Conservation (phyloP, 805 yeast genomes). For the Pichia cephalocereana region DNA sequence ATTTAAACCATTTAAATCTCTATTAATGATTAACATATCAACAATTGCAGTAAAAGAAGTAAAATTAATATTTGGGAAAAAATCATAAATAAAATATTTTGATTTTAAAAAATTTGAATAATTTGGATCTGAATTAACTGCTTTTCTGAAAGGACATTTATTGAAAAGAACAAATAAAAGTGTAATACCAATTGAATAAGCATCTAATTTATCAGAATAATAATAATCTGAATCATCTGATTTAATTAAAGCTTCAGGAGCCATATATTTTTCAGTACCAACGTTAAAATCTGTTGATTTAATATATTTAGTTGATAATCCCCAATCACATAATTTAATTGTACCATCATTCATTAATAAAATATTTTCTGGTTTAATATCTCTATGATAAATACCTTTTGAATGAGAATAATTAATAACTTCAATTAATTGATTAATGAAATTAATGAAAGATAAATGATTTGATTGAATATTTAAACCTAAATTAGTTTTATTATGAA, state of each 20-base stretch:
- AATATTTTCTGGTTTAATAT: slow-evolving; percentile 66
- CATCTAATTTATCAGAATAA: slow-evolving; percentile 40
- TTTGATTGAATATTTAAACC: slow-evolving; percentile 21
- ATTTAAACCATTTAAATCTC: slow-evolving; percentile 30
- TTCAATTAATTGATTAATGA: slow-evolving; percentile 40
- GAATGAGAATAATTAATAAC: slow-evolving; percentile 50
- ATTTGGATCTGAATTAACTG: slow-evolving; percentile 31
- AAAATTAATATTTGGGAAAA: slow-evolving; percentile 37
- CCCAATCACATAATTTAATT: slow-evolving; percentile 68
- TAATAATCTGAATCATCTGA: slow-evolving; percentile 17
- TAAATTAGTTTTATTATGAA: slow-evolving; percentile 24
- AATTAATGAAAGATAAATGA: slow-evolving; percentile 15
- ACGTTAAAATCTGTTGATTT: slow-evolving; percentile 31
- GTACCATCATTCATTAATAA: slow-evolving; percentile 41
- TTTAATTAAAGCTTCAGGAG: slow-evolving; percentile 36
- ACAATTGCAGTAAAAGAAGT: slow-evolving; percentile 33
- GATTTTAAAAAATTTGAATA: slow-evolving; percentile 34
- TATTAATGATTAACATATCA: slow-evolving; percentile 31
- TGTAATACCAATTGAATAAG: slow-evolving; percentile 48
- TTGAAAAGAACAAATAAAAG: slow-evolving; percentile 42
- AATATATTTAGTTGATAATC: slow-evolving; percentile 40
- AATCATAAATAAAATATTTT: slow-evolving; percentile 36
- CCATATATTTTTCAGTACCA: slow-evolving; percentile 54
- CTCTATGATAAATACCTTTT: slow-evolving; percentile 57
- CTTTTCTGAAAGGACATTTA: slow-evolving; percentile 42